These are phyloP conservation scores for Limnanthes douglasii DNA, from an alignment of 345 rosid species.

Conservation along the genomic window DNA sequence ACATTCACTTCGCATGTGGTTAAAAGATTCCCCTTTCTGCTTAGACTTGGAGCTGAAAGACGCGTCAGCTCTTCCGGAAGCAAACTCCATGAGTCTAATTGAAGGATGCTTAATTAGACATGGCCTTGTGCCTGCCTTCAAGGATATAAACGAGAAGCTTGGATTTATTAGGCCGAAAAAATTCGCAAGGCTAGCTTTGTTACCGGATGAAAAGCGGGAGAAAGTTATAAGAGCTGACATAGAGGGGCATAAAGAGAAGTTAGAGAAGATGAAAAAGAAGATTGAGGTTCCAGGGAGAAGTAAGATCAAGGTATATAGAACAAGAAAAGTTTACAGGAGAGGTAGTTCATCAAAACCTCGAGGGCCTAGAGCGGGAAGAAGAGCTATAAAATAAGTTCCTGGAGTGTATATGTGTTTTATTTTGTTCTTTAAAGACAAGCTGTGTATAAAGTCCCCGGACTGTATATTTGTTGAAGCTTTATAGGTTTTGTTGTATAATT, in stretches of 20 bases:
- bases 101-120: conserved; percentile 75
- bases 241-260: conserved; percentile 45
- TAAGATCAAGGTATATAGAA: too few relatives aligned
- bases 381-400: too few relatives aligned
- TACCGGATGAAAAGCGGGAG: conserved; percentile 55
- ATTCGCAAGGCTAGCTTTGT: conserved; percentile 70
- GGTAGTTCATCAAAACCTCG: too few relatives aligned
- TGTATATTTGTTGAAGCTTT: too few relatives aligned
- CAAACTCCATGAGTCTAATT: conserved; percentile 66
- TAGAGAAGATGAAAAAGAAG: conserved; percentile 37
- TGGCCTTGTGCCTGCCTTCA: conserved; percentile 83
- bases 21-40: conserved; percentile 94
- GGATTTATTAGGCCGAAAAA: conserved; percentile 73
- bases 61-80: conserved; percentile 40
- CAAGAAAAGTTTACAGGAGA: too few relatives aligned
- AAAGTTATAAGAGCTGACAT: conserved; percentile 60
- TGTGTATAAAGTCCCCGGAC: too few relatives aligned
- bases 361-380: too few relatives aligned
- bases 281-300: conserved; percentile 9
- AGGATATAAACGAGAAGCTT: conserved; percentile 67
- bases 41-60: conserved; percentile 81
- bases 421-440: too few relatives aligned
- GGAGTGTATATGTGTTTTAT: too few relatives aligned
- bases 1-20: conserved; percentile 93
- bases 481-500: too few relatives aligned